These are phyloP conservation scores for Chaetomiaceae sp. DNA, from an alignment of 2,329 filamentous ascomycete species.

Conservation along the genomic window DNA sequence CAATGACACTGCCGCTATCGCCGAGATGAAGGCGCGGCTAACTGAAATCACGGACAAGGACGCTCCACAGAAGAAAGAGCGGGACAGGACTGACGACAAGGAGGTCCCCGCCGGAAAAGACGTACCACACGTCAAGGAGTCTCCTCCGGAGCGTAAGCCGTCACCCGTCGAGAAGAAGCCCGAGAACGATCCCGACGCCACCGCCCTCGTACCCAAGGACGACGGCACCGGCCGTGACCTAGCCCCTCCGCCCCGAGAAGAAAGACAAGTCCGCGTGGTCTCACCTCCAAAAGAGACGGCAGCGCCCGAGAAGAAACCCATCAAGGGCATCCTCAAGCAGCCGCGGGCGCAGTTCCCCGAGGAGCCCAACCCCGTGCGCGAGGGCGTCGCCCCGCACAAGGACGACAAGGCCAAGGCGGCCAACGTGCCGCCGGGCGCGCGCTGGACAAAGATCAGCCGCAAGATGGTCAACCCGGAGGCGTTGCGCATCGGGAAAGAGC, in stretches of 20 bases:
- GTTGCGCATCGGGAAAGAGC: conserved; percentile 78
- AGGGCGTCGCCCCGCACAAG: conserved; percentile 91
- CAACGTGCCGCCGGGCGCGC: conserved; percentile 68
- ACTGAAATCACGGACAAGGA: conserved; percentile 44
- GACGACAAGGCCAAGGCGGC: conserved; percentile 68
- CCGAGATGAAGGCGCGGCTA: conserved; percentile 37
- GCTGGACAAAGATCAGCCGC: conserved; percentile 91
- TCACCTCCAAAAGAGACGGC: conserved; percentile 60
- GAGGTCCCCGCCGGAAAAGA: conserved; percentile 13
- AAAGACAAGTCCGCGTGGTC: conserved; percentile 61
- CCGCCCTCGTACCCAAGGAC: conserved; percentile 25
- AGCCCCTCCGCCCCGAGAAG: conserved; percentile 33
- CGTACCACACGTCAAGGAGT: conserved; percentile 17
- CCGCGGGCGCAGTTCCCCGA: conserved; percentile 83
- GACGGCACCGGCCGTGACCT: conserved; percentile 42
- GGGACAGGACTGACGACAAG: conserved; percentile 17
- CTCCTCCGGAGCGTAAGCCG: conserved; percentile 24
- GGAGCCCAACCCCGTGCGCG: conserved; percentile 74
- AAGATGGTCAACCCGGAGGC: conserved; percentile 87
- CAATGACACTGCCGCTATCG: conserved; percentile 47
- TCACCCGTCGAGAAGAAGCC: conserved; percentile 20
- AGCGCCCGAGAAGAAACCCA: conserved; percentile 57
- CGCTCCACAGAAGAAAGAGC: background rate
- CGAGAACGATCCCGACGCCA: conserved; percentile 20
- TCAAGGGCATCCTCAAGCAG: conserved; percentile 81